These are phyloP conservation scores for Ascochyta pisi DNA, from an alignment of 2,329 filamentous ascomycete species.

Conservation along the genomic window DNA sequence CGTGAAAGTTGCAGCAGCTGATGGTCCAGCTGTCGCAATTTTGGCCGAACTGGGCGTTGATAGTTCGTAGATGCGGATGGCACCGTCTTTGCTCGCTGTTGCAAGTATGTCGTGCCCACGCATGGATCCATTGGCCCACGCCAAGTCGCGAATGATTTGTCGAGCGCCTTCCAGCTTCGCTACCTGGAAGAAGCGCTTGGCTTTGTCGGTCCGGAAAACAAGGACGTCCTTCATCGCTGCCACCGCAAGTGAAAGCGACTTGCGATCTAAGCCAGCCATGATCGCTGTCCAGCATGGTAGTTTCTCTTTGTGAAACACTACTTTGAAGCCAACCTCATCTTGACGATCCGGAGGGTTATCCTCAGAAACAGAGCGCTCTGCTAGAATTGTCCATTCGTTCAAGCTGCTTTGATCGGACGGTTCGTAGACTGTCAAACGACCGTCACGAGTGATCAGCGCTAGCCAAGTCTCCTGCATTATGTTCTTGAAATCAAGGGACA, in stretches of 20 bases:
- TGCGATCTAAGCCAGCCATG: conserved; percentile 79
- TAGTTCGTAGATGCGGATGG: conserved; percentile 85
- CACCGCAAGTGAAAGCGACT: conserved; percentile 81
- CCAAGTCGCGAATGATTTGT: conserved; percentile 82
- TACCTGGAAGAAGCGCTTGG: conserved; percentile 84
- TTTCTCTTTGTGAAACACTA: conserved; percentile 87
- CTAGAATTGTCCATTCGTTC: conserved; percentile 75
- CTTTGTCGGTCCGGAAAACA: conserved; percentile 78
- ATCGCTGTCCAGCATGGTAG: conserved; percentile 80
- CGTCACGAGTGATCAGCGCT: conserved; percentile 83
- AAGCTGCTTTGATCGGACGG: conserved; percentile 85
- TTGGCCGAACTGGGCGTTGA: conserved; percentile 63
- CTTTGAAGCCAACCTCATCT: conserved; percentile 85
- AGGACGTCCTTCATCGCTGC: conserved; percentile 84
- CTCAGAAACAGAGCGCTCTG: conserved; percentile 76
- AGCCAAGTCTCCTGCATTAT: conserved; percentile 85
- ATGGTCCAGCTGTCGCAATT: conserved; percentile 32
- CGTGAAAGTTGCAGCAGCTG: conserved; percentile 28
- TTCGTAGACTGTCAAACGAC: conserved; percentile 79
- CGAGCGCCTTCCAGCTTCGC: conserved; percentile 76
- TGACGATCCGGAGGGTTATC: conserved; percentile 70
- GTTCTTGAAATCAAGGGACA: conserved; percentile 85
- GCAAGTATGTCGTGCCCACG: conserved; percentile 89
- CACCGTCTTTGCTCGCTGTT: conserved; percentile 91
- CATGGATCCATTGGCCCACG: conserved; percentile 92